Conservation (phyloP, 768 basidiomycete species). For the Amanita subjunquillea region DNA sequence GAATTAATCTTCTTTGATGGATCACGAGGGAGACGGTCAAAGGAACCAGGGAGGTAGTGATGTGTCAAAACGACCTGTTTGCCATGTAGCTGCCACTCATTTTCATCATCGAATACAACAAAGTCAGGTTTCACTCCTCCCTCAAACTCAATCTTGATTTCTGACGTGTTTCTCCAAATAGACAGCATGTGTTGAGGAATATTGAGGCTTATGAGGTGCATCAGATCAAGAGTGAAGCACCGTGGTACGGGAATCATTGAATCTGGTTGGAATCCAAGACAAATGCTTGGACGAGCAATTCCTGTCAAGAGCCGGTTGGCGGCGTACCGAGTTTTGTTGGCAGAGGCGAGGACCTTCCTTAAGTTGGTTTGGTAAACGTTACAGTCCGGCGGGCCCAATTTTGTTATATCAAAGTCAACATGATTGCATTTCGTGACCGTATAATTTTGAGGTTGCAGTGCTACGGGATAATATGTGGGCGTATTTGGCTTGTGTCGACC, state of each 20-base stretch:
- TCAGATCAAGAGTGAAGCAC: constrained; percentile 18
- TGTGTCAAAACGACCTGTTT: constrained; percentile 12
- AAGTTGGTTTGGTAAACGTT: constrained; percentile 11
- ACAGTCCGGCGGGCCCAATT: not conserved
- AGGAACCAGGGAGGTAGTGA: constrained; percentile 15
- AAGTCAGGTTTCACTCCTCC: constrained; percentile 3
- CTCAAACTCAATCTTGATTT: constrained; percentile 12
- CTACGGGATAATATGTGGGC: not conserved
- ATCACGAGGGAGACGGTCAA: constrained; percentile 17
- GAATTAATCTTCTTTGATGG: constrained; percentile 23
- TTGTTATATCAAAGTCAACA: constrained; percentile 8
- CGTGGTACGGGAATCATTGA: constrained; percentile 14
- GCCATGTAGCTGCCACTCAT: constrained; percentile 26
- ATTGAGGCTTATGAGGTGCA: constrained; percentile 22
- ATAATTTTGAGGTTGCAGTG: not conserved
- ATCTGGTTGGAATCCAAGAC: constrained; percentile 13
- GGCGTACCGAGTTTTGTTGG: constrained; percentile 12
- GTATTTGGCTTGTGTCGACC: not conserved
- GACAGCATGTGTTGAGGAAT: constrained; percentile 15
- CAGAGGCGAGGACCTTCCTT: constrained; percentile 7
- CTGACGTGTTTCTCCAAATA: constrained; percentile 20
- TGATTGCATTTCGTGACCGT: constrained; percentile 9
- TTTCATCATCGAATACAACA: constrained; percentile 9
- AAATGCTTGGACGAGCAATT: constrained; percentile 22
- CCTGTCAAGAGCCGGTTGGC: constrained; percentile 15